Evolutionary conservation across 2,329 filamentous ascomycete genomes (phyloP), one percentile per base, ranked within the genome.

Genomic region (Endocalyx cinctus): DNA sequence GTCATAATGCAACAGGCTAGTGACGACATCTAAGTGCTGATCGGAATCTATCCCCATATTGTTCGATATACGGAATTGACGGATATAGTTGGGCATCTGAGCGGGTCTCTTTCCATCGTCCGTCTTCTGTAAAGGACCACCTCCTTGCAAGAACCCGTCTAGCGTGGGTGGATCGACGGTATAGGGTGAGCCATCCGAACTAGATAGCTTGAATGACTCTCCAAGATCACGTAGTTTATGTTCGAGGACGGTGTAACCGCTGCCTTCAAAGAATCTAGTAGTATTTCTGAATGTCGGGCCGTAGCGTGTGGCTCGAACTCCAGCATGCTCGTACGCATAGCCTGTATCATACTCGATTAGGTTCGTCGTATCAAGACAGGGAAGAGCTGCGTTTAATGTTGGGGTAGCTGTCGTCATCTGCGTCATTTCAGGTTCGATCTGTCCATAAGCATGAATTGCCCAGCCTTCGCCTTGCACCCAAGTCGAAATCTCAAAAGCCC

Each of bases 1-100:
- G 26, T 54, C 49, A 14, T 49, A 42, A 18, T 44, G 29, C 4
- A 52, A 25, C 4, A 49, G 34, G 17, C 49, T 46, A 23, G 47
- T 49, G 27, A 55, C 51, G 15, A 47, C 38, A 8, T 34, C 41
- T 17, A 54, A 40, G 5, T 40, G 30, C 22, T 43, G 45, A 14
- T 46, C 34, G 5, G 36, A 18, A 5, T 29, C 37, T 6, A 38
- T 20, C 3, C 47, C 43, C 10, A 58, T 55, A 3, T 36, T 40
- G 33, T 57, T 58, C 5, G 52, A 57, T 26, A 58, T 44, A 19
- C 51, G 48, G 10, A 58, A 36, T 8, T 51, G 46, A 13, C 43
- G 46, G 22, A 57, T 38, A 33, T 56, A 52, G 27, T 50, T 57
- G 11, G 54, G 52, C 51, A 57, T 52, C 31, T 46, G 37, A 12